A percentile compares a stretch with the other conserved stretches of the same genome.
Conservation (phyloP, 257 asterid species). For the Fraxinus excelsior region DNA sequence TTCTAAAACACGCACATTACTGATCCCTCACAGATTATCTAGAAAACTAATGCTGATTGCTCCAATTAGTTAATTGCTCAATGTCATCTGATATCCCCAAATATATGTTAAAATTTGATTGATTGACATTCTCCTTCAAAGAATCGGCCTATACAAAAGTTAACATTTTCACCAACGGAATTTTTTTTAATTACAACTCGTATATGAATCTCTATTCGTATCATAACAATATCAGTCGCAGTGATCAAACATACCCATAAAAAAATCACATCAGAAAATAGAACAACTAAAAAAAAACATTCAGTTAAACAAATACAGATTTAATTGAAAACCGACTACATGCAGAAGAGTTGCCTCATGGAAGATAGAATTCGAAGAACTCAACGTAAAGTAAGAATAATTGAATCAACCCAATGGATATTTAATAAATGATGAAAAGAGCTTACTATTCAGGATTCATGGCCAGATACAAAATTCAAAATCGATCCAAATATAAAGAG, state of each 20-base stretch:
- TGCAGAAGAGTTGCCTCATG: constrained; percentile 1
- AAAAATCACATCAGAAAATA: not conserved
- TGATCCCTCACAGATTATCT: not conserved
- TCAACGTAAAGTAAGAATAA: not conserved
- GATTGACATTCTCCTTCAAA: not conserved
- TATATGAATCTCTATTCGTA: not conserved
- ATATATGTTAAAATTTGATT: not conserved
- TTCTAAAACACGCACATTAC: not conserved
- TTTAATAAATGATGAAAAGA: not conserved
- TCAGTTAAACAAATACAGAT: constrained; percentile 12
- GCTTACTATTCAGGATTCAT: constrained; percentile 82
- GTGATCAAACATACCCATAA: not conserved
- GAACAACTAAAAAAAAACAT: not conserved
- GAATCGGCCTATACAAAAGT: not conserved
- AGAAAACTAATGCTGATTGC: not conserved
- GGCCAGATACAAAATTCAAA: constrained; percentile 23
- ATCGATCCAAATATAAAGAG: not conserved
- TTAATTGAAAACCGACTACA: not conserved
- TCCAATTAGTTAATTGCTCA: not conserved
- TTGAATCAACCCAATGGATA: not conserved
- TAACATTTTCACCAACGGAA: not conserved
- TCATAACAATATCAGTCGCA: not conserved
- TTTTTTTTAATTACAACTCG: not conserved
- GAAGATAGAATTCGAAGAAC: not conserved
- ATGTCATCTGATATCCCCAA: not conserved